Percentiles rank a stretch among this genome's conserved stretches.
Conservation (phyloP, 352 stramenopile genomes). For the Pseudoperonospora humuli region DNA sequence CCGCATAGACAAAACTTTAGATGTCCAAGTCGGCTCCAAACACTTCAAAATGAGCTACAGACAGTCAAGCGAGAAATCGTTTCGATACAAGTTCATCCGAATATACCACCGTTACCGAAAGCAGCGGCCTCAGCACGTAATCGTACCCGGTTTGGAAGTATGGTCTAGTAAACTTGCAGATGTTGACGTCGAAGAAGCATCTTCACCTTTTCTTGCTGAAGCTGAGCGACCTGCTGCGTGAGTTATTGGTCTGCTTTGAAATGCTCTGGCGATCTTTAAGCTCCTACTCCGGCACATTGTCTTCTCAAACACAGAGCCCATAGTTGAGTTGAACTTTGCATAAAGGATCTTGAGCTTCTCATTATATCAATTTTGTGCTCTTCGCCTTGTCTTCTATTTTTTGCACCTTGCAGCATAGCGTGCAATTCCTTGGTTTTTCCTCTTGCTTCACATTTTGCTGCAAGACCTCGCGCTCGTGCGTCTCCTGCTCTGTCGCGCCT, state of each 20-base stretch:
- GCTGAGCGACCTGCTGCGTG: conserved; percentile 15
- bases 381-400: conserved; percentile 14
- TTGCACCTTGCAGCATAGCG: conserved; percentile 16
- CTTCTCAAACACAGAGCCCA: conserved; percentile 31
- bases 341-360: conserved; percentile 30
- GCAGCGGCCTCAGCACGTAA: too few species aligned
- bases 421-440: conserved; percentile 27
- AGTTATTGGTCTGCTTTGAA: conserved; percentile 7
- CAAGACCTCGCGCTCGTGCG: conserved; percentile 9
- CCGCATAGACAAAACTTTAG: too few species aligned
- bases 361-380: conserved; percentile 13
- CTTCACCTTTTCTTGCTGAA: conserved; percentile 19
- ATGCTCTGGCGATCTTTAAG: conserved; percentile 8
- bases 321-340: conserved; percentile 23
- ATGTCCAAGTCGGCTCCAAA: too few species aligned
- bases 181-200: too few species aligned
- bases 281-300: conserved; percentile 26
- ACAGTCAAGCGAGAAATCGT: too few species aligned
- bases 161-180: too few species aligned
- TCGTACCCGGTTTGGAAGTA: too few species aligned
- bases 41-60: too few species aligned
- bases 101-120: too few species aligned
- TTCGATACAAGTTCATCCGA: too few species aligned
- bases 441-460: conserved; percentile 16
- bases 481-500: conserved; percentile 15